Evolutionary conservation across 148 eudicot genomes (phyloP), one percentile per base, ranked within the genome.

Genomic region (Chenopodium suecicum): DNA sequence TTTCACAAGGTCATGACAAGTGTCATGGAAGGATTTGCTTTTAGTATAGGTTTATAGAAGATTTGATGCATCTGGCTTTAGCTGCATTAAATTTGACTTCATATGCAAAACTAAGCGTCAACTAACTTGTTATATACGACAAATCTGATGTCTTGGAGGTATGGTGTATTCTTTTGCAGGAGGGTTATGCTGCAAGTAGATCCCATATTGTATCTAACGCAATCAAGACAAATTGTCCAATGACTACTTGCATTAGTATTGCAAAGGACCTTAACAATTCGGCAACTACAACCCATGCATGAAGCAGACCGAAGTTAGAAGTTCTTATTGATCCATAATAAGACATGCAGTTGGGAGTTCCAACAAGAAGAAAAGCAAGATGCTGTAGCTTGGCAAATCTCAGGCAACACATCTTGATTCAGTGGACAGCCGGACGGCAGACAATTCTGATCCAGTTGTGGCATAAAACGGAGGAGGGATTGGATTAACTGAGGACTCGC

Each of bases 201-300:
- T 96, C 98, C 16, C 99, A 96, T 79, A 94, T 96, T 50, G 83
- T 80, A 73, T 50, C 91, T 8, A 92, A 91, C 75, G 92, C 99
- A 31, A 86, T 96, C 77, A 96, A 96, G 89, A 96, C 99, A 47
- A 92, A 94, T 82, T 96, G 95, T 78, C 88, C 99, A 9, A 91
- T 91, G 97, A 84, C 90, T 22, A 85, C 78, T 44, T 94, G 97
- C 69, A 82, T 96, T 70, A 85, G 84, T 77, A 80, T 94, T 20
- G 92, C 86, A 14, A 89, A 82, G 85, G 93, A 94, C 80, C 87
- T 93, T 46, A 84, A 67, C 71, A 50, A 77, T 14, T 20, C 17
- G 4, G 19, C 63, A 68, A 78, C 68, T 25, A 41, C 16, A 71
- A 25, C 47, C 62, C 60, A n/a, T 25, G 41, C 29, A 12, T 60